These are phyloP conservation scores for Plasmodium inui DNA, from an alignment of 169 alveolate species.

Conservation along the genomic window DNA sequence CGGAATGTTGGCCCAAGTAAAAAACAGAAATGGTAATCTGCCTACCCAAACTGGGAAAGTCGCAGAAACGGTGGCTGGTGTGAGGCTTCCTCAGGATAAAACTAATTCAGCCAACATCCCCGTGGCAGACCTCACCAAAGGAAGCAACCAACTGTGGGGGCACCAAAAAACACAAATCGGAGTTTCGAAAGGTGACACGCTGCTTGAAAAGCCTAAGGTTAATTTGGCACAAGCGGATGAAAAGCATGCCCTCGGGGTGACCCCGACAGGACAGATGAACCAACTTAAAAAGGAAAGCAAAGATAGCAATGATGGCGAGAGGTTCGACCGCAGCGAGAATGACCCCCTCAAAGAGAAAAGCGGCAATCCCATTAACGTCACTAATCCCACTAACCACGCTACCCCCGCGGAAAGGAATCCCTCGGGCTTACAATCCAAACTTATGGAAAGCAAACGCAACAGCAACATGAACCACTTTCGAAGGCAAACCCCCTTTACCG, in stretches of 20 bases:
- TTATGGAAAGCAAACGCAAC: background rate
- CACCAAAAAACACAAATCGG: background rate
- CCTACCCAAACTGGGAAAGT: background rate
- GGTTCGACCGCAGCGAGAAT: background rate
- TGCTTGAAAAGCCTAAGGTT: background rate
- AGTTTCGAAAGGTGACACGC: background rate
- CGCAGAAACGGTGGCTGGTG: background rate
- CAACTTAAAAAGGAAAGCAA: background rate
- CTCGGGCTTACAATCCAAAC: background rate
- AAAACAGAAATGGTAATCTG: background rate
- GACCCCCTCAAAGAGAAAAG: background rate
- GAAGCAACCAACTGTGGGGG: slow-evolving; percentile 2
- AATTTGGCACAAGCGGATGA: background rate
- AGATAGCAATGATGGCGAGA: background rate
- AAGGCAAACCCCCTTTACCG: slow-evolving; percentile 9
- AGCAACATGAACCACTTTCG: slow-evolving; percentile 6
- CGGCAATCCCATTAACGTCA: background rate
- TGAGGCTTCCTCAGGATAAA: background rate
- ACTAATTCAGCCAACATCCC: background rate
- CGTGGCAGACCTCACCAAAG: background rate
- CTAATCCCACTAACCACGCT: background rate
- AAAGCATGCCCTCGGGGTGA: background rate
- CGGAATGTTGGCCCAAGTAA: background rate
- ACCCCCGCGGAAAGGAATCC: background rate
- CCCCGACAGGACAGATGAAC: background rate